Conservation (phyloP, 2,329 filamentous ascomycete genomes). For the Sclerotiophoma versabilis region DNA sequence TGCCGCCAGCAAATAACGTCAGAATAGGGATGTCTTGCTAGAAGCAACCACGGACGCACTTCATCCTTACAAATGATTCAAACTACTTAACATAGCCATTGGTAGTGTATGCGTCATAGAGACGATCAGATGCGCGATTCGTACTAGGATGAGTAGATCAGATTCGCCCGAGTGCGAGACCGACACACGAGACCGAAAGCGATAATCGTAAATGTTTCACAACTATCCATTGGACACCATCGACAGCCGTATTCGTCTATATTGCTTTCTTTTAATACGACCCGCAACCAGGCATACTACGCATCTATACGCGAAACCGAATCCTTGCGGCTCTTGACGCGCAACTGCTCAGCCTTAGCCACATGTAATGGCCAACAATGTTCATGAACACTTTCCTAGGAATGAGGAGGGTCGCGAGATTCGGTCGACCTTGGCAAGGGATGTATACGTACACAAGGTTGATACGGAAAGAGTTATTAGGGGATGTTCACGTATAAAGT, state of each 20-base stretch:
- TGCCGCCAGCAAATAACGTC: too few relatives aligned
- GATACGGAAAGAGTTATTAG: neutral
- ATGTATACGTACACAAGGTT: neutral
- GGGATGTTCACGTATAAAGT: neutral
- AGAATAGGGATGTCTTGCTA: too few relatives aligned
- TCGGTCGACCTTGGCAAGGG: neutral
- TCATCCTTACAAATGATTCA: neutral
- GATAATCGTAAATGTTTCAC: neutral
- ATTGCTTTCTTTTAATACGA: neutral
- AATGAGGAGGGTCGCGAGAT: neutral
- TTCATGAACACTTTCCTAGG: neutral
- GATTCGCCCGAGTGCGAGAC: neutral
- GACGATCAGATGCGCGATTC: neutral
- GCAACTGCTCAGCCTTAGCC: slow-evolving; percentile 1
- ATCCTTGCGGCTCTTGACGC: slow-evolving; percentile 2
- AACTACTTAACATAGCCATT: neutral
- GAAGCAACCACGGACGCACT: too few relatives aligned
- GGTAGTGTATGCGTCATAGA: neutral
- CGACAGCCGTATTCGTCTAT: neutral
- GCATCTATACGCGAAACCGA: neutral
- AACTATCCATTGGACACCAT: neutral
- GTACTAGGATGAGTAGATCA: neutral
- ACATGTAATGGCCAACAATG: neutral
- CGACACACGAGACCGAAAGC: slow-evolving; percentile 4
- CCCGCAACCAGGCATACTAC: neutral